A percentile compares a stretch with the other conserved stretches of the same genome.
These are phyloP conservation scores for Oryza brachyantha DNA, from an alignment of 176 grass and related monocot species.

Conservation along the genomic window DNA sequence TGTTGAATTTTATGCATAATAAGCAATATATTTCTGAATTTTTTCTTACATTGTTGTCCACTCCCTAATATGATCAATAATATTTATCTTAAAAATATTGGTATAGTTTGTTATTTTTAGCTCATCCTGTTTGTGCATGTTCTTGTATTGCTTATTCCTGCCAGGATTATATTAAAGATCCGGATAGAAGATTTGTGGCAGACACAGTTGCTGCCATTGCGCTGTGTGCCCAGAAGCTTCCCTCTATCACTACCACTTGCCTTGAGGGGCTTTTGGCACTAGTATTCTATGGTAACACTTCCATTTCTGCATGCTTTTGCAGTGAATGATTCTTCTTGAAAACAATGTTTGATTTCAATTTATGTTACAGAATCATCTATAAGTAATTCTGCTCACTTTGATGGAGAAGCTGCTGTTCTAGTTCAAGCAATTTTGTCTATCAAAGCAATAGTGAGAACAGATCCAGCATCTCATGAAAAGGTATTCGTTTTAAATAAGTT, in stretches of 20 bases:
- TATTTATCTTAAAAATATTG: conserved; percentile 4
- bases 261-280: conserved; percentile 84
- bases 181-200: conserved; percentile 90
- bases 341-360: conserved; percentile 31
- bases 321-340: conserved; percentile 16
- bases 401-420: conserved; percentile 78
- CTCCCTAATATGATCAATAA: neutral
- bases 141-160: conserved; percentile 39
- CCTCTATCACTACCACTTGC: conserved; percentile 57
- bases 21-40: neutral
- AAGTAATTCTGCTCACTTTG: conserved; percentile 48
- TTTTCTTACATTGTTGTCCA: neutral
- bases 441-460: conserved; percentile 79
- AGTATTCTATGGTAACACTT: conserved; percentile 75
- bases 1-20: neutral
- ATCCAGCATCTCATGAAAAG: conserved; percentile 78
- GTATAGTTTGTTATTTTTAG: neutral
- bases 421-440: conserved; percentile 96
- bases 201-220: conserved; percentile 94
- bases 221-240: conserved; percentile 63
- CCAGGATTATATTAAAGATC: conserved; percentile 96
- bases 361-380: conserved; percentile 70
- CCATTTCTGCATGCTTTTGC: conserved; percentile 31
- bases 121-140: conserved; percentile 16
- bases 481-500: conserved; percentile 43